phyloP scores from a whole-genome alignment of 2,329 filamentous ascomycete genomes.

The Colletotrichum eremochloae region DNA sequence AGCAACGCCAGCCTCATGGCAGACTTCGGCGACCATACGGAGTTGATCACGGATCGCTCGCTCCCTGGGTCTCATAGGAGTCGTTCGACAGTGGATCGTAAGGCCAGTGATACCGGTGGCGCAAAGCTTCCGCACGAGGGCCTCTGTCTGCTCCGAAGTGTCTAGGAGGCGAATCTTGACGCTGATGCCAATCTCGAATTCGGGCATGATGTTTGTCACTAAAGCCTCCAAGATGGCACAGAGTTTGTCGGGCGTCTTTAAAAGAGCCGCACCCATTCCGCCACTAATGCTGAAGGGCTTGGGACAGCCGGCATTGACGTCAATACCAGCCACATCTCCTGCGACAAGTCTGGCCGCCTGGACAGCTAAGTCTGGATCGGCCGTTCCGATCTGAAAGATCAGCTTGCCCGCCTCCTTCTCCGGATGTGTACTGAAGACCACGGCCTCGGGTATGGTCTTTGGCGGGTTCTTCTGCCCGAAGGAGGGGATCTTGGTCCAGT shows the following conservation, averaged over 20 bases:
- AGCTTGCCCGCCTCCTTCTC: conserved; percentile 79
- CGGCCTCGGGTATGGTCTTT: conserved; percentile 68
- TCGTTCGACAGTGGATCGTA: conserved; percentile 95
- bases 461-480: conserved; percentile 73
- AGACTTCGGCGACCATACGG: conserved; percentile 84
- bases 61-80: conserved; percentile 93
- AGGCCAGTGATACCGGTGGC: conserved; percentile 91
- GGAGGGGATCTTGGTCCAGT: conserved; percentile 84
- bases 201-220: conserved; percentile 80
- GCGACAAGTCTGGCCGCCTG: conserved; percentile 87
- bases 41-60: conserved; percentile 88
- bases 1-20: conserved; percentile 86
- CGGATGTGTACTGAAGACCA: conserved; percentile 89
- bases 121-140: conserved; percentile 82
- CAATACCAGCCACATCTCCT: conserved; percentile 90
- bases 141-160: conserved; percentile 79
- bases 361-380: conserved; percentile 85
- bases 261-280: conserved; percentile 94
- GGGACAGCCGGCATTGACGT: conserved; percentile 97
- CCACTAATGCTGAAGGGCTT: conserved; percentile 95
- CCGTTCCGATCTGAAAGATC: conserved; percentile 94
- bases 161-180: conserved; percentile 95
- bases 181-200: conserved; percentile 91
- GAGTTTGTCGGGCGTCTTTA: conserved; percentile 86
- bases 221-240: conserved; percentile 86